Base-by-base conservation (phyloP, 306 rosid species). In the Leucaena leucocephala region DNA sequence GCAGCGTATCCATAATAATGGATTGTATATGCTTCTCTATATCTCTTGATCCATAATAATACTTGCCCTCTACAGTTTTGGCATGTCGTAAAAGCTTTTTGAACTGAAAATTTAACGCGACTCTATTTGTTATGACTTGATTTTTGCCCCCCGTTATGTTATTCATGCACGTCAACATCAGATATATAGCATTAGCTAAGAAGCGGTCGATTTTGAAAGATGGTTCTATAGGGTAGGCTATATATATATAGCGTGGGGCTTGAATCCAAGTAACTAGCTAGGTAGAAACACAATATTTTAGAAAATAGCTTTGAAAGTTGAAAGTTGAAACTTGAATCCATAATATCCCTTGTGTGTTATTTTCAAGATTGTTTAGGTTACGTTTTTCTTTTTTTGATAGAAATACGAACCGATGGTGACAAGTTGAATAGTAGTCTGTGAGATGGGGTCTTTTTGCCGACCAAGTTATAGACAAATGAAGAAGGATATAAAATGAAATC, bases 391-490 rank as follows among this genome's bases (percentile, higher is more conserved):
- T 16, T 16, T 1, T 14, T 3, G 11, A 14, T 2, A 54, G 1
- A n/a, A 17, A 54, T 2, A 54, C 27, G 11, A 17, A 54, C 1
- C 33, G 61, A 54, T 54, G 74, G 42, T 11, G 27, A 45, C 66
- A 12, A 45, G 35, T 33, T 64, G 76, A 62, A 35, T 1, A 27
- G 6, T 16, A 76, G 80, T 72, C 67, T 39, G 11, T 14, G 71
- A 36, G 62, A 59, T 40, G 44, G 21, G 43, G 16, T 61, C 78
- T 34, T 27, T 79, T 68, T 78, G 77, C 84, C 58, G 27, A 27
- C 40, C 0, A 71, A 70, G 63, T 39, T 57, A 65, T 64, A 22
- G 76, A 76, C 75, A 80, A 79, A 70, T 21, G 72, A 63, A 58
- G 55, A 80, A 65, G 58, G 64, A 57, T 71, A 62, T 22, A 33